Evolutionary conservation across 257 asterid species (phyloP), one percentile per base, ranked within the genome.

Genomic region (Paraleonurus japonicus): DNA sequence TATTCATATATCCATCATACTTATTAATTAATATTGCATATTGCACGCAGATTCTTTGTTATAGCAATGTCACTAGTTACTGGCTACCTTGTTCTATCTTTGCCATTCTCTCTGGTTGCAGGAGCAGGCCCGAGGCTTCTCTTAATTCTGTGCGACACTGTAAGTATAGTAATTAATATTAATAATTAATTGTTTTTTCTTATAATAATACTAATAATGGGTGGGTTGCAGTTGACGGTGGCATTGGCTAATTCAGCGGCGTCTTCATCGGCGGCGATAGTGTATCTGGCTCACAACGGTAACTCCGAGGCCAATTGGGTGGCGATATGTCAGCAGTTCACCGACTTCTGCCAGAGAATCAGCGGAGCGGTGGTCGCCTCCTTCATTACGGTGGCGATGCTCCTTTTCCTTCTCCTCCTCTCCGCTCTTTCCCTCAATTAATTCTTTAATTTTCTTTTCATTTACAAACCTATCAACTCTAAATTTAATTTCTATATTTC

Each of bases 261-360:
- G 7, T 82, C 72, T 7, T 79, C 95, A 7, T 75, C 95, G 2
- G 84, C 95, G n/a, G 92, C 92, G 61, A 83, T 85, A 16, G 90
- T 82, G 10, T 90, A 86, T 83, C 80, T 88, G 78, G 87, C 95
- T 22, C 95, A 90, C 77, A 62, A 83, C 20, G 95, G 96, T 19
- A 90, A 82, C 61, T 47, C 85, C 4, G 65, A 33, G 7, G 91
- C 92, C 30, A 90, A 88, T 30, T 88, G 92, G 96, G 63, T 86
- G 19, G 81, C 96, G 12, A 82, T 90, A 23, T 90, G 96, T 70
- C 89, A 83, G 7, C 92, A 90, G 51, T 88, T 79, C 53, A 61
- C 15, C 4, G 85, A 84, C 79, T 90, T 90, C 67, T 90, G 96
- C 76, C 82, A 78, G 58, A 69, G 68, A 69, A 30, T 51, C 8